These are phyloP conservation scores for Pseudogymnoascus verrucosus DNA, from an alignment of 2,329 filamentous ascomycete genomes.

Conservation along the genomic window DNA sequence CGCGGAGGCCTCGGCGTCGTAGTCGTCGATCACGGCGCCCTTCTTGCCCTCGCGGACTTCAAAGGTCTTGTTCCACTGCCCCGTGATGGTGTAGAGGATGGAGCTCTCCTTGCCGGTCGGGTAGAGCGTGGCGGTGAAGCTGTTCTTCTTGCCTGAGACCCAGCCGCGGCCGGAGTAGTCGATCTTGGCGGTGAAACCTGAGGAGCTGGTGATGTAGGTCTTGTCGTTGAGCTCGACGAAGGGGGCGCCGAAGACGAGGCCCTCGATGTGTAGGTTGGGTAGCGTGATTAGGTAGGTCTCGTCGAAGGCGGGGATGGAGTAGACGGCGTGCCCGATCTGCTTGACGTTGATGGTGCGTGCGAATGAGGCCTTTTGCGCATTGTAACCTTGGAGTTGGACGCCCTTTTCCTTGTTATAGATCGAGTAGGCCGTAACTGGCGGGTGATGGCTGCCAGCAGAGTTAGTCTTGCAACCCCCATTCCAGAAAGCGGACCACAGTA, in stretches of 20 bases:
- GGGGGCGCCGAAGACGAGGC: conserved; percentile 75
- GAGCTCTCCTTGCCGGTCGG: conserved; percentile 63
- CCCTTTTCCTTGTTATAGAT: conserved; percentile 83
- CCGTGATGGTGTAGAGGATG: conserved; percentile 70
- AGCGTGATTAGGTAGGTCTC: conserved; percentile 81
- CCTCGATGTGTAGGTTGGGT: conserved; percentile 86
- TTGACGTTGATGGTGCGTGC: conserved; percentile 90
- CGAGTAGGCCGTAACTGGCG: conserved; percentile 87
- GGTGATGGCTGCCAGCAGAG: conserved; percentile 60
- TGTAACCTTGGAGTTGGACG: conserved; percentile 76
- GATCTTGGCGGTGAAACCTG: conserved; percentile 80
- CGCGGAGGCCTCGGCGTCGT: conserved; percentile 48
- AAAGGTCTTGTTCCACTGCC: conserved; percentile 84
- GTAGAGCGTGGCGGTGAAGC: conserved; percentile 68
- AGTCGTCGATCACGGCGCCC: conserved; percentile 47
- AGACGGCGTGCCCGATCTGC: conserved; percentile 82
- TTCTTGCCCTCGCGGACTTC: conserved; percentile 63
- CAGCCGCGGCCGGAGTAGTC: conserved; percentile 92
- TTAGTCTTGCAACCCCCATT: not conserved
- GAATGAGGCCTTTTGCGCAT: conserved; percentile 93
- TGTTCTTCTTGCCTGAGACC: conserved; percentile 94
- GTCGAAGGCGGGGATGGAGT: conserved; percentile 56
- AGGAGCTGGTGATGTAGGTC: conserved; percentile 78
- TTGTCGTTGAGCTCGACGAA: conserved; percentile 85
- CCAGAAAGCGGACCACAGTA: conserved; percentile 9